Base-by-base conservation (phyloP, 225 moss, liverwort and hornwort species). In the Asterella californica region DNA sequence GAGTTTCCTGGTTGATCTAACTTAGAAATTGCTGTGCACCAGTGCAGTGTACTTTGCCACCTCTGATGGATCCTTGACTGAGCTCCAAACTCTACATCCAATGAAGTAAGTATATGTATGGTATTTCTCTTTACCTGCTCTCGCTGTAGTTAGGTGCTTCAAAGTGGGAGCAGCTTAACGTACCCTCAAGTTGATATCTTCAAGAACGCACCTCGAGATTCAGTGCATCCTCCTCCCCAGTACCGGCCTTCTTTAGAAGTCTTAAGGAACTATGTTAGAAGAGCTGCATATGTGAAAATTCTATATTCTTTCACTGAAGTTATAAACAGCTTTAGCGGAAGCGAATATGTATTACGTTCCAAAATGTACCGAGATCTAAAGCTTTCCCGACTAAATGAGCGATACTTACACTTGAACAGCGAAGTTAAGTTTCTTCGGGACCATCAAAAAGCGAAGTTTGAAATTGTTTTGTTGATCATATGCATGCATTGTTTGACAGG, bases 41-140 rank as follows among this genome's bases (percentile, higher is more conserved):
- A 87, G 86, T 79, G 86, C 79, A 34, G 30, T 87, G 55, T 87
- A 83, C 79, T 87, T 87, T 33, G 86, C 81, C 37, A 87, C 86
- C 65, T 76, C 79, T 36, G 86, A 87, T 79, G 86, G 86, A 38
- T 87, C 86, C 0, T 46, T 87, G 79, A 82, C 86, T 32, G 79
- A 87, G 76, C 86, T 87, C 37, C 83, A 83, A 66, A 75, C 81
- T 64, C 24, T 83, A n/a, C 83, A 87, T 74, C 83, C 86, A 22
- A 87, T 82, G 79, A 87, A 82, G 86, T 87, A 47, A 83, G 86
- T 75, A 4, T 47, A 83, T 75, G 8, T 47, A 62, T 47, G 74
- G 74, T 74, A 74, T 54, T 74, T 74, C 27, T 34, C 74, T 53
- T 27, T 74, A 74, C 30, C 74, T 49, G n/a, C 29, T 1, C 30